Percentiles rank a stretch among this genome's conserved stretches.
phyloP scores from a whole-genome alignment of 2,329 filamentous ascomycete genomes.

The Microascus cirrosus region DNA sequence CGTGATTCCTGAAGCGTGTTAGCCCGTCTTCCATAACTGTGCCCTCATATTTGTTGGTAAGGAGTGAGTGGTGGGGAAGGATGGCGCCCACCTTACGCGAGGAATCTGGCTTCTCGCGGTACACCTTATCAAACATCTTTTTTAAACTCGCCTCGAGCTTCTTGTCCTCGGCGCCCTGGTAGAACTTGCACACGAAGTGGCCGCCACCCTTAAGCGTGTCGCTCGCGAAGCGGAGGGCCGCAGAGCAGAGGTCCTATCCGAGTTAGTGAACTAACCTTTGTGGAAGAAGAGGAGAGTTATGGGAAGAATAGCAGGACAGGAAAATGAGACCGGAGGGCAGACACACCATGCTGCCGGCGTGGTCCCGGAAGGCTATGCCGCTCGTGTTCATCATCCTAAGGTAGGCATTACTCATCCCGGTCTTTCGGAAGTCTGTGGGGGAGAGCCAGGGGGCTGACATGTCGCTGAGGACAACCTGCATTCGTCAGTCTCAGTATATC shows the following conservation, averaged over 20 bases:
- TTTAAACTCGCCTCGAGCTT: constrained; percentile 63
- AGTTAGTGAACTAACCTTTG: neutral
- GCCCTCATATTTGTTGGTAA: neutral
- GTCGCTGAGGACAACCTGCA: constrained; percentile 87
- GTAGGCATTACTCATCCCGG: constrained; percentile 91
- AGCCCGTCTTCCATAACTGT: neutral
- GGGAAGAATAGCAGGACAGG: neutral
- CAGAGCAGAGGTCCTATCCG: constrained; percentile 72
- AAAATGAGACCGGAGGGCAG: neutral
- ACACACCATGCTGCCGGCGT: constrained; percentile 86
- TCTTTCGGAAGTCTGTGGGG: constrained; percentile 67
- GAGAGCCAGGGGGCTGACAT: constrained; percentile 97
- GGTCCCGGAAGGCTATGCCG: constrained; percentile 75
- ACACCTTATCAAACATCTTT: constrained; percentile 67
- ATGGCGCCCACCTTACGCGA: constrained; percentile 60
- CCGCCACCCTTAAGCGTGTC: constrained; percentile 75
- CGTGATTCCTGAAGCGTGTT: constrained; percentile 55
- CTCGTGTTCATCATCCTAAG: constrained; percentile 99
- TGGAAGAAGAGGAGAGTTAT: neutral
- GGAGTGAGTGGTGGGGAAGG: constrained; percentile 9
- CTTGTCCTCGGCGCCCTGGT: constrained; percentile 82
- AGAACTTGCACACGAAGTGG: constrained; percentile 96
- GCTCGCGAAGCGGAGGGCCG: constrained; percentile 69
- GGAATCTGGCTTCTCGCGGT: constrained; percentile 82
- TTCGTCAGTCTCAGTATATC: neutral